phyloP scores from a whole-genome alignment of 78 protist genomes.

The Chrysochromulina parva region DNA sequence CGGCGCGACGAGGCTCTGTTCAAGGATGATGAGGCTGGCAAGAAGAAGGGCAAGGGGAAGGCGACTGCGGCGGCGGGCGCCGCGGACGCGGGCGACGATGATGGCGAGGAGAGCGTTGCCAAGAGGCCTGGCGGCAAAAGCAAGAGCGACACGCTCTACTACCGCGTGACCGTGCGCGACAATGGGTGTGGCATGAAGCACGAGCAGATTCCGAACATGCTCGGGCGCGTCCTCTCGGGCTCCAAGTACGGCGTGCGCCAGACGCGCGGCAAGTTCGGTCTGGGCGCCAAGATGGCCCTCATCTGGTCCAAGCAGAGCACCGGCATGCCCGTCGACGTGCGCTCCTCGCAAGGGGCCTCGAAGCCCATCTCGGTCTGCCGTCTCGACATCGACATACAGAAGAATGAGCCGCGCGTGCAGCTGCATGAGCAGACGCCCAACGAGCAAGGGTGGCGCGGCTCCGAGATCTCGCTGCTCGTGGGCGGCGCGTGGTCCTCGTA shows the following conservation, averaged over 20 bases:
- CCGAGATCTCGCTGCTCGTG: slow-evolving; percentile 53
- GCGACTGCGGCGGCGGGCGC: too few relatives aligned
- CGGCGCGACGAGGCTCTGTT: slow-evolving; percentile 2
- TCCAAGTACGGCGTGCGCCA: slow-evolving; percentile 63
- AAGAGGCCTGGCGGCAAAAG: neutral
- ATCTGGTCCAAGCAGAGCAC: slow-evolving; percentile 44
- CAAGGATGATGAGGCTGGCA: neutral
- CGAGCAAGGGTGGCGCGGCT: slow-evolving; percentile 50
- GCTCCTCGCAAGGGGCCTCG: slow-evolving; percentile 28
- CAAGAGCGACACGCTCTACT: slow-evolving; percentile 3
- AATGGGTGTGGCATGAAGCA: slow-evolving; percentile 66
- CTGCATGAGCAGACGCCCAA: slow-evolving; percentile 23
- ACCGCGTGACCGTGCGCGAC: slow-evolving; percentile 44
- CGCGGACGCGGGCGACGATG: too few relatives aligned
- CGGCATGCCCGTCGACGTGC: slow-evolving; percentile 32
- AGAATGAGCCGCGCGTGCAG: slow-evolving; percentile 51
- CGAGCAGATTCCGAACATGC: slow-evolving; percentile 58
- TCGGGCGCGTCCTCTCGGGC: slow-evolving; percentile 47
- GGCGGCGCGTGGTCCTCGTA: slow-evolving; percentile 44
- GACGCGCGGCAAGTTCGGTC: slow-evolving; percentile 68
- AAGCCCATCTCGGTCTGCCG: slow-evolving; percentile 19
- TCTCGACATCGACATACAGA: slow-evolving; percentile 65
- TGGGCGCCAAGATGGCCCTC: slow-evolving; percentile 71
- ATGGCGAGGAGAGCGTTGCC: too few relatives aligned
- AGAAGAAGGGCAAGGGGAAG: too few relatives aligned